Base-by-base conservation (phyloP, 352 stramenopile genomes). In the Globisporangium orthogonon region DNA sequence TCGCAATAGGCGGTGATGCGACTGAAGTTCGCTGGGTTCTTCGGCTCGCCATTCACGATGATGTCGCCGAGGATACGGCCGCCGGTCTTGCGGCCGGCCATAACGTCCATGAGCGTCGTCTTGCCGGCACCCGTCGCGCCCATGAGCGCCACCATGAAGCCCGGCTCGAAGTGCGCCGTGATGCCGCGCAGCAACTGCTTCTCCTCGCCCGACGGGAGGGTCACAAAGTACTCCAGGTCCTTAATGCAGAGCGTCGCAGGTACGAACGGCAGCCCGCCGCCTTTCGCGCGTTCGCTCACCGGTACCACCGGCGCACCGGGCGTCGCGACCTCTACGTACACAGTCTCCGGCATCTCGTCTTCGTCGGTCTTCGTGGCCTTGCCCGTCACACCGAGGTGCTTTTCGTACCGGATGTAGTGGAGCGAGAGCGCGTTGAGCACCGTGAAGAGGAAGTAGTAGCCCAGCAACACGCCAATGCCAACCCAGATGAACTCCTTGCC, bases 41-140 rank as follows among this genome's bases (percentile, higher is more conserved):
- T 94, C 2, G 62, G 53, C 56, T 89, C 79, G 37, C 88, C 89
- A 64, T 97, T 97, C 17, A 97, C 62, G 7, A 70, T 59, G 52
- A 97, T 78, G 6, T 92, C 61, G n/a, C 90, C 89, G 40, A 67
- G 69, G 35, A 95, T 76, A 6, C 68, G 68, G 7, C 71, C 73
- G 7, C 66, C 74, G 11, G 70, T 76, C 60, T 83, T 83, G 17
- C 74, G 66, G 23, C 74, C 72, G 6, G 74, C 69, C 1, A 83
- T 43, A 0, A 83, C 70, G 29, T 83, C 74, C 69, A 83, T 78
- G 23, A 83, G 69, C 9, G 74, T 83, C 1, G 72, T 80, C 44
- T 83, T 83, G 18, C 74, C 74, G 2, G 78, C 79, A n/a, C 79
- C 79, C n/a, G 50, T 79, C 0, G 75, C 72, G 5, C 79, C 79